A percentile compares a stretch with the other conserved stretches of the same genome.
phyloP scores from a whole-genome alignment of 2,329 filamentous ascomycete genomes.

The Xylariaceae sp. region DNA sequence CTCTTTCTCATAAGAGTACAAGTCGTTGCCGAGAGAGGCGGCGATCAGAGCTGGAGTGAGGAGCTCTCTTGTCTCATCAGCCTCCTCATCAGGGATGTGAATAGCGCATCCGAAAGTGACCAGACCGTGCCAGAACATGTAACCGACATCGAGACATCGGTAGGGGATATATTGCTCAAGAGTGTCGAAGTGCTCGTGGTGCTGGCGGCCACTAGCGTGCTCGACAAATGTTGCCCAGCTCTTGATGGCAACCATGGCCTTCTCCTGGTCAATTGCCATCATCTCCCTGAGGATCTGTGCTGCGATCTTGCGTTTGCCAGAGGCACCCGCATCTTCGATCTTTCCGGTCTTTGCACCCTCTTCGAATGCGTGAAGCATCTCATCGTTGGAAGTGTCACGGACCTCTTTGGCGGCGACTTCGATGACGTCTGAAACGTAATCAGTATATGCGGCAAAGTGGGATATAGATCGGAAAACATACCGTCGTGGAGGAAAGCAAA shows the following conservation, averaged over 20 bases:
- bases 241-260: slow-evolving; percentile 22
- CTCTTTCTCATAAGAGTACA: slow-evolving; percentile 37
- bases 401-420: slow-evolving; percentile 4
- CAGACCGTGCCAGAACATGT: slow-evolving; percentile 16
- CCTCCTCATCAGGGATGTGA: slow-evolving; percentile 32
- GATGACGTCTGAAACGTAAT: neutral
- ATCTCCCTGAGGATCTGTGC: slow-evolving; percentile 17
- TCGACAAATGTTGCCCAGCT: slow-evolving; percentile 22
- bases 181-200: slow-evolving; percentile 13
- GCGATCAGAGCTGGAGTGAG: slow-evolving; percentile 3
- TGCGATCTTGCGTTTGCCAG: slow-evolving; percentile 3
- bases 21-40: slow-evolving; percentile 33
- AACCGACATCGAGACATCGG: slow-evolving; percentile 22
- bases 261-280: slow-evolving; percentile 23
- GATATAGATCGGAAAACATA: neutral
- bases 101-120: slow-evolving; percentile 5
- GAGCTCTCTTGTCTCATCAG: slow-evolving; percentile 1
- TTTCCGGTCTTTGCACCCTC: slow-evolving; percentile 4
- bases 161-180: slow-evolving; percentile 25
- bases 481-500: slow-evolving; percentile 37
- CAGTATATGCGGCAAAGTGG: no score
- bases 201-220: slow-evolving; percentile 1
- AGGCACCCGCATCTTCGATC: neutral
- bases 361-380: slow-evolving; percentile 6
- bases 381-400: slow-evolving; percentile 4